Base-by-base conservation (phyloP, 2,329 filamentous ascomycete species). In the Colletotrichum trifolii region DNA sequence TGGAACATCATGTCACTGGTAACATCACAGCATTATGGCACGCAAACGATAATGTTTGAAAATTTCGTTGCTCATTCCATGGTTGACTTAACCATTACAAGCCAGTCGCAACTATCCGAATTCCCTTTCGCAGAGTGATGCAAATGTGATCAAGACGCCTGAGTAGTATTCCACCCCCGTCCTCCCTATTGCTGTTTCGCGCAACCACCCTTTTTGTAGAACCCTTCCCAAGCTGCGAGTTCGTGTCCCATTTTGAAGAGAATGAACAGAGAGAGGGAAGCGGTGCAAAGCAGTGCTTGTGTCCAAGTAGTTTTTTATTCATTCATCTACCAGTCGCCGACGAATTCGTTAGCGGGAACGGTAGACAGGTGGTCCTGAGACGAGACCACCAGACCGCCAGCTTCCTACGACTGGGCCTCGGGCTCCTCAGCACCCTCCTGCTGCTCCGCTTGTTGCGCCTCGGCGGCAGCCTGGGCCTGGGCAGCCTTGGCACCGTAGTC, bases 401-500 rank as follows among this genome's bases (percentile, higher is more conserved):
- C 72, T 65, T 72, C 75, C 74, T 83, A 82, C 77, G 79, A 77
- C 78, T 83, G 81, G 50, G 73, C 78, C 68, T 81, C 80, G 65
- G 78, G 82, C 74, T 85, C 84, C 81, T 87, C 81, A 76, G 87
- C 87, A 75, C 86, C 83, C 66, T 79, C 84, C 60, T 64, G 59
- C 71, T 77, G 77, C 76, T 83, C 80, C 75, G 86, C 86, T 70
- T 85, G 83, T 71, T 79, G 79, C 74, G 87, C 87, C 76, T 87
- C 86, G 71, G 87, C 90, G 70, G 88, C 87, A 67, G 89, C 89
- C 80, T 91, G 88, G 74, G 81, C 79, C 77, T 84, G 82, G 69
- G 85, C 85, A 69, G 86, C 86, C 92, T 99, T 99, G 74, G 95
- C 93, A 77, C 96, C 96, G 85, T 99, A 99, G 87, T 99, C 96